Evolutionary conservation across 2,329 filamentous ascomycete genomes (phyloP), one percentile per base, ranked within the genome.

Genomic region (Gaeumannomyces sp.): DNA sequence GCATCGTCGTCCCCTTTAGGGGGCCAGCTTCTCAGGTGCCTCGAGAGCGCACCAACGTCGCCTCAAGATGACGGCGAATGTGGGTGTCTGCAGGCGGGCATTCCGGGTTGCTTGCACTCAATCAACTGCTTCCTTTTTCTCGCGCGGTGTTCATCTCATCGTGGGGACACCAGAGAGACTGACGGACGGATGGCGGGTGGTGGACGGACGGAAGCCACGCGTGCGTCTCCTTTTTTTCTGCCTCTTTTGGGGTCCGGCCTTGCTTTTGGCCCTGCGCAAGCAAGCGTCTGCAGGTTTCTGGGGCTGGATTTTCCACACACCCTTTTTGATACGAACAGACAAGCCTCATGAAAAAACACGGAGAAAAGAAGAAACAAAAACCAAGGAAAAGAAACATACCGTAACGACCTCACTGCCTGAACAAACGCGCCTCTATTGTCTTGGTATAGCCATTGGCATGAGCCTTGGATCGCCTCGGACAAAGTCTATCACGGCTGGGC

Each of bases 1-100:
- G 61, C 50, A 62, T 62, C 29, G 33, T 63, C 28, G 4, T 50
- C 16, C 28, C 61, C 33, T 25, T 35, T 58, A 33, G 53, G 53
- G 33, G 61, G 45, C 8, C n/a, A 53, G n/a, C 45, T 22, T 53
- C 45, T 53, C 45, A 53, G 45, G 45, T 53, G 45, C 45, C 45
- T 53, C n/a, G 22, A n/a, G 45, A 53, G 45, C 45, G 19, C n/a
- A 25, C 45, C 45, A 53, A 53, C 45, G 45, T 53, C 45, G 22
- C 45, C 45, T 7, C 45, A 10, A 25, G 45, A 53, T 22, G 22
- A 25, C 45, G n/a, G 45, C 19, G 22, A 53, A 22, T 53, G 4
- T 53, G 45, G 2, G 14, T 5, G 38, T 53, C 19, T n/a, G 19
- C 22, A 25, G 22, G 45, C 25, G 38, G 16, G 16, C 14, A 53